Evolutionary conservation across 345 rosid genomes (phyloP).

Genomic region (Eutrema heterophyllum): DNA sequence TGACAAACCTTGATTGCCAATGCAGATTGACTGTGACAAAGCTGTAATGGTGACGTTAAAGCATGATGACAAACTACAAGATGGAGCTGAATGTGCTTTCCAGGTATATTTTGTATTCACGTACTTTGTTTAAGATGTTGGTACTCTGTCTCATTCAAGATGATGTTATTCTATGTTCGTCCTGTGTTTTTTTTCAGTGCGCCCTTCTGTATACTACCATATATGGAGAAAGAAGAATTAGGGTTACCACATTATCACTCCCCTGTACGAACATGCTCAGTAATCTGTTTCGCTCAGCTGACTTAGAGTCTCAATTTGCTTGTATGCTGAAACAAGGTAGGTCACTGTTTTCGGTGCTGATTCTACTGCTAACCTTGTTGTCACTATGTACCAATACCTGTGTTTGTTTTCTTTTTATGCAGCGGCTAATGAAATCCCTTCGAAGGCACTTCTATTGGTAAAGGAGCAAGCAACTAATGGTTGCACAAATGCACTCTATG

Average conservation of each 20-base stretch:
- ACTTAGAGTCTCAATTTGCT: conserved; percentile 89
- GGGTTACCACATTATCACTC: conserved; percentile 78
- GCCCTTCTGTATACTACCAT: conserved; percentile 92
- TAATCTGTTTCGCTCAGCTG: conserved; percentile 88
- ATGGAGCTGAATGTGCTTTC: conserved; percentile 88
- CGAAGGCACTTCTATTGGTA: conserved; percentile 52
- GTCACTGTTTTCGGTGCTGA: background rate
- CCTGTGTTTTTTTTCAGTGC: conserved; percentile 53
- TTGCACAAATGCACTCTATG: conserved; percentile 62
- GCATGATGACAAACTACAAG: conserved; percentile 93
- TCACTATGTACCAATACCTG: background rate
- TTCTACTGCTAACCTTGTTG: conserved; percentile 4
- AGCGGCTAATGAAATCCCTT: conserved; percentile 78
- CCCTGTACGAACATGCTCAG: conserved; percentile 86
- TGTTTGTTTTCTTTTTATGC: conserved; percentile 15
- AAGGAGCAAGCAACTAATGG: conserved; percentile 72
- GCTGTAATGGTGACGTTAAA: conserved; percentile 89
- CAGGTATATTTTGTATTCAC: conserved; percentile 51
- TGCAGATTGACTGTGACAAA: conserved; percentile 97
- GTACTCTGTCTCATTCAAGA: background rate
- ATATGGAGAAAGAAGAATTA: conserved; percentile 92
- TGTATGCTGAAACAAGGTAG: conserved; percentile 95
- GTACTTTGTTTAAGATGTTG: conserved; percentile 8
- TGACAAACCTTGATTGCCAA: conserved; percentile 23
- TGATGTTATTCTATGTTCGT: background rate